Conservation (phyloP, 192 early-diverging fungal genomes). For the Coemansia interrupta region DNA sequence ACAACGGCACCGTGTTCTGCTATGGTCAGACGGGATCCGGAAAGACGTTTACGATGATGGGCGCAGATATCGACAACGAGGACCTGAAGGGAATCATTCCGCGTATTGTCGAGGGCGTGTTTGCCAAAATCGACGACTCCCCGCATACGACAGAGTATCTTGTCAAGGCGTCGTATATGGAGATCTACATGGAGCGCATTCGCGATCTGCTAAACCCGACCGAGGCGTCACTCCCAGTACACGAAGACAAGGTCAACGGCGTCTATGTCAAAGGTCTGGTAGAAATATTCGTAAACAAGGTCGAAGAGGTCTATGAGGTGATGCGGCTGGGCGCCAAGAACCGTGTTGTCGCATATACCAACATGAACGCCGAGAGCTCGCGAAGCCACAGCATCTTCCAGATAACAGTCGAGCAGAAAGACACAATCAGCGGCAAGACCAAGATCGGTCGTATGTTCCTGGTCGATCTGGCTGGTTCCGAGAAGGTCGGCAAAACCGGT, state of each 20-base stretch:
- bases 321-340: constrained; percentile 89
- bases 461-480: constrained; percentile 98
- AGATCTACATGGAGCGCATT: constrained; percentile 99
- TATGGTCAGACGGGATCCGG: constrained; percentile 99
- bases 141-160: constrained; percentile 95
- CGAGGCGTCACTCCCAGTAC: constrained; percentile 90
- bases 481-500: constrained; percentile 96
- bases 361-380: constrained; percentile 99
- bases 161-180: constrained; percentile 99
- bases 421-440: constrained; percentile 80
- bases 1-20: constrained; percentile 99
- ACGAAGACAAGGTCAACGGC: constrained; percentile 94
- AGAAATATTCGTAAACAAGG: constrained; percentile 93
- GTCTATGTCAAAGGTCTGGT: constrained; percentile 98
- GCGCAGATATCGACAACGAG: constrained; percentile 89
- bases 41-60: constrained; percentile 98
- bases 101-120: constrained; percentile 93
- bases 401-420: constrained; percentile 93
- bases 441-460: constrained; percentile 91
- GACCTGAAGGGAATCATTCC: constrained; percentile 93
- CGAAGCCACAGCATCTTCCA: constrained; percentile 98
- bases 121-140: constrained; percentile 84
- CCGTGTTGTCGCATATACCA: constrained; percentile 87
- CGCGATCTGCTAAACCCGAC: constrained; percentile 84
- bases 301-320: constrained; percentile 94